Base-by-base conservation (phyloP, 1,284 basidiomycete species). In the Malassezia yamatoensis region DNA sequence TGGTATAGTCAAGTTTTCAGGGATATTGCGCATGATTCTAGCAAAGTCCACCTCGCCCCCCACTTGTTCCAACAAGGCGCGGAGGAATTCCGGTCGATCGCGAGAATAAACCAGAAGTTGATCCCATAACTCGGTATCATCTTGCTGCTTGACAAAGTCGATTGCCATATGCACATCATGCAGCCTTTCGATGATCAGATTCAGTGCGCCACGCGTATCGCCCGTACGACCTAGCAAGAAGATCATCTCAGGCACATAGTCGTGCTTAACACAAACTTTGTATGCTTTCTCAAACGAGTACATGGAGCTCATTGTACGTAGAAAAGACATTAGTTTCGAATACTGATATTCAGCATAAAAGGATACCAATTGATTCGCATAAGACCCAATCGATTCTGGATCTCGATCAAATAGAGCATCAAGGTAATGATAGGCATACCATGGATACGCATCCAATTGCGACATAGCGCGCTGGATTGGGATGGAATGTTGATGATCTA, bases 91-190 rank as follows among this genome's bases (percentile, higher is more conserved):
- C 39, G 93, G 94, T 56, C 88, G 80, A 15, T 88, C 90, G 76
- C 96, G 93, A 0, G 93, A 93, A 70, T 98, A 96, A 58, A 81
- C 83, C 18, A 99, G 78, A 11, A 99, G 80, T 73, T 96, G 90
- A 69, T 96, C 93, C 94, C 94, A 99, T 0, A 99, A 82, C 74
- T 98, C 94, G 62, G 90, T 85, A 66, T 98, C 94, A 56, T 86
- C 86, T 75, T 96, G 93, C 74, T 96, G 91, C 70, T 93, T 93
- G 0, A 91, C 93, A 71, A 99, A 99, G 59, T 96, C 91, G 66
- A 99, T 96, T 0, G 93, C 91, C 87, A 47, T 51, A 18, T 35
- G 43, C 1, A 98, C 94, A 72, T 98, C 91, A 0, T 86, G 89
- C 2, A 98, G 79, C 12, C 90, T 81, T 72, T 96, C 90, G 60